Base-by-base conservation (phyloP, 805 yeast species). In the Yarrowia sp. region DNA sequence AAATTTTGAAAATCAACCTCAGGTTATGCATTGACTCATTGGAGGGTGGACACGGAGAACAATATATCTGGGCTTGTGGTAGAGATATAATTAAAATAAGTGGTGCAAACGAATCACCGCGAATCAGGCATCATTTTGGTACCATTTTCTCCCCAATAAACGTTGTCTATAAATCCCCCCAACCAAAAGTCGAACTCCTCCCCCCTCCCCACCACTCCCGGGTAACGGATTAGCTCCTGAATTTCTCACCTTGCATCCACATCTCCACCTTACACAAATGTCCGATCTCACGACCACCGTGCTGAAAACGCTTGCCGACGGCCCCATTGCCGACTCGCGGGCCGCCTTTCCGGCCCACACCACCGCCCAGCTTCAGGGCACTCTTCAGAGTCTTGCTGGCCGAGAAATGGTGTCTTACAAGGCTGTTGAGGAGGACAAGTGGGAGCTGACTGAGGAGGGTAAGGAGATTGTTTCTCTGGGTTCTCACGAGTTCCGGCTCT, bases 401-500 rank as follows among this genome's bases (percentile, higher is more conserved):
- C 88, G 89, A 75, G 82, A 84, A 65, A 92, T 93, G 90, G 82
- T 95, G 70, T 77, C 78, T 49, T 92, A 85, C 79, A 80, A 83
- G 70, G 83, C 89, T 67, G 80, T 85, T 64, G 98, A 93, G 75
- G 79, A 81, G 63, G 96, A 92, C 69, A 75, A 80, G 68, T 93
- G 92, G 87, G 77, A 81, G 28, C 83, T 92, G 68, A 88, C 96
- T 12, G 78, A 76, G 11, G 99, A 95, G 79, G 98, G 96, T 56
- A 77, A 84, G 70, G 92, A 89, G 46, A 89, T 92, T 67, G 82
- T 90, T 17, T 76, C 77, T 14, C 79, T 89, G 64, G 99, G 99
- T 8, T 90, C 98, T 33, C 98, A 95, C 72, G 99, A 95, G 78
- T 84, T 83, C 72, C 84, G 96, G 70, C 81, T 95, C 54, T 82